Evolutionary conservation across 768 basidiomycete genomes (phyloP).

Genomic region (Tricholoma saponaceum): DNA sequence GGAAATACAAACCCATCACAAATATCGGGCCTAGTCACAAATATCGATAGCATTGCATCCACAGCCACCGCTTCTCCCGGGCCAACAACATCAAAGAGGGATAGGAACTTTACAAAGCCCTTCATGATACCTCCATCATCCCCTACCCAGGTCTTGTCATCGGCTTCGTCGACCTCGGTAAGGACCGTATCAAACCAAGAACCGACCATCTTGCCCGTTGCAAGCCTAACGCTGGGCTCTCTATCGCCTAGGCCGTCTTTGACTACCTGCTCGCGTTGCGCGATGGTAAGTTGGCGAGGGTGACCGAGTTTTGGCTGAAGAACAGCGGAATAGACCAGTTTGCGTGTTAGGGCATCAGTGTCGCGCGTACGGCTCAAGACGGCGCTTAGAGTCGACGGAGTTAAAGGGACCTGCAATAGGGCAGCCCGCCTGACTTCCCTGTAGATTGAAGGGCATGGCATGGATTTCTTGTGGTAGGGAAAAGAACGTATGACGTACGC

Average conservation of each 20-base stretch:
- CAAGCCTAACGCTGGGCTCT: constrained; percentile 77
- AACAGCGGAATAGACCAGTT: constrained; percentile 68
- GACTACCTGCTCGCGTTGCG: constrained; percentile 83
- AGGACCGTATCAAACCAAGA: constrained; percentile 75
- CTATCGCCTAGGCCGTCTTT: constrained; percentile 87
- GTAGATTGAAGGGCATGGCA: background rate
- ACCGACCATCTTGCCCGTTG: constrained; percentile 73
- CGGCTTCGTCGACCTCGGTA: constrained; percentile 30
- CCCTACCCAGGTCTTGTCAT: constrained; percentile 29
- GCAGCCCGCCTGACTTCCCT: constrained; percentile 92
- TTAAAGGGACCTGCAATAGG: constrained; percentile 70
- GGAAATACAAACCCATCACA: constrained; percentile 70
- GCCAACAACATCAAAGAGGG: constrained; percentile 61
- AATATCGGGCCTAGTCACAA: constrained; percentile 67
- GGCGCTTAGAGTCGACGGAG: constrained; percentile 53
- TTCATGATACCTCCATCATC: constrained; percentile 47
- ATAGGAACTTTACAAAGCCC: constrained; percentile 40
- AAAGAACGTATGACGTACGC: constrained; percentile 34
- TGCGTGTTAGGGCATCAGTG: constrained; percentile 75
- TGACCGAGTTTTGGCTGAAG: constrained; percentile 55
- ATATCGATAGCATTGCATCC: constrained; percentile 75
- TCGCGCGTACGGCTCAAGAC: constrained; percentile 84
- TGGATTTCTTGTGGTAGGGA: background rate
- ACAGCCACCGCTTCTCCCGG: constrained; percentile 70
- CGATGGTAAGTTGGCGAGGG: constrained; percentile 68